Percentiles rank a stretch among this genome's conserved stretches.
Evolutionary conservation across 495 filamentous ascomycete species (phyloP).

Genomic region (Alectoria sarmentosa): DNA sequence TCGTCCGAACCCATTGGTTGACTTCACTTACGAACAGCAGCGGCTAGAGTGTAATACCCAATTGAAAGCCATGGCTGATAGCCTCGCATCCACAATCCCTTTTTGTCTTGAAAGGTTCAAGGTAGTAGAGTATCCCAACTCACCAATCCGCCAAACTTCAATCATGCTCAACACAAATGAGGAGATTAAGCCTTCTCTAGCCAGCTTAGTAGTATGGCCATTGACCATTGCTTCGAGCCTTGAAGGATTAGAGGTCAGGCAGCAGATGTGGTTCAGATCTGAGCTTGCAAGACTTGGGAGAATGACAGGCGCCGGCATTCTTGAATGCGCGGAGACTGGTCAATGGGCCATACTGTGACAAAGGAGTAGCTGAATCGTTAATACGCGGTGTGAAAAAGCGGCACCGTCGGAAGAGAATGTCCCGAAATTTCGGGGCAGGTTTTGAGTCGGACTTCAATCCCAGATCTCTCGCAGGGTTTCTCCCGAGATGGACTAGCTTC

Average conservation of each 20-base stretch:
- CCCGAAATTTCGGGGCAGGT: no score
- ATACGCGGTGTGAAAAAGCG: no score
- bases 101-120: not conserved
- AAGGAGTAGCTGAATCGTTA: no score
- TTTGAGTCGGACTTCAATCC: no score
- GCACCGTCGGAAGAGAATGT: no score
- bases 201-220: not conserved
- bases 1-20: not conserved
- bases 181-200: not conserved
- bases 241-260: not conserved
- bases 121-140: not conserved
- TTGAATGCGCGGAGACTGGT: slow-evolving; percentile 1
- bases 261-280: not conserved
- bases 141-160: not conserved
- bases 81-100: not conserved
- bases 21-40: no score
- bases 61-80: not conserved
- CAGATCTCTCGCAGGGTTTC: no score
- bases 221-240: not conserved
- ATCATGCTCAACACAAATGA: not conserved
- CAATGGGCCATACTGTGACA: no score
- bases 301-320: not conserved
- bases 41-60: not conserved
- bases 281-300: not conserved
- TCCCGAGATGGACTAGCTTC: no score